Conservation (phyloP, 2,329 filamentous ascomycete genomes). For the Pestalotiopsis sp. region DNA sequence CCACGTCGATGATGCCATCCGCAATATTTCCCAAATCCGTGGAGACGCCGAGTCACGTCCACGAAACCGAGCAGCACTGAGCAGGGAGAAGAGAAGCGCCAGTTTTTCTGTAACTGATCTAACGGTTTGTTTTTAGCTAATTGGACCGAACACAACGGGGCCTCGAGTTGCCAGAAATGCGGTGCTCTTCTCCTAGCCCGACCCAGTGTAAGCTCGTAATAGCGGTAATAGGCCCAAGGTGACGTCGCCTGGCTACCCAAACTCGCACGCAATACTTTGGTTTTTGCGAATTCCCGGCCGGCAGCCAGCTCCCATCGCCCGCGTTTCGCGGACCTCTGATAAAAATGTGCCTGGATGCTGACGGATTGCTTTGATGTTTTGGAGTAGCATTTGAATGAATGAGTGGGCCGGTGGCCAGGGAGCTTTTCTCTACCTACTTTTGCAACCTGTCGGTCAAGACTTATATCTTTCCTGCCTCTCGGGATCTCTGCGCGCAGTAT, state of each 20-base stretch:
- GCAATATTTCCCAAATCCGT: background rate
- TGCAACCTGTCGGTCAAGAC: background rate
- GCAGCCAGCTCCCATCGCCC: background rate
- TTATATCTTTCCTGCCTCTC: background rate
- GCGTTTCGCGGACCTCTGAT: background rate
- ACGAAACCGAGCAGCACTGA: background rate
- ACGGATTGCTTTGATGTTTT: background rate
- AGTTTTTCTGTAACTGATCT: constrained; percentile 5
- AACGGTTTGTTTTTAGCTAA: constrained; percentile 8
- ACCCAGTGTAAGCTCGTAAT: background rate
- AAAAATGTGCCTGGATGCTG: background rate
- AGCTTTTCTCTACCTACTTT: background rate
- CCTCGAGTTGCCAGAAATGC: background rate
- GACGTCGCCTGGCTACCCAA: background rate
- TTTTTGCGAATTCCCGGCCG: background rate
- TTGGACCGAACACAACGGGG: background rate
- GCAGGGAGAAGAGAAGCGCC: background rate
- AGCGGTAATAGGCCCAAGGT: background rate
- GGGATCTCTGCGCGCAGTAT: background rate
- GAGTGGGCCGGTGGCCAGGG: background rate
- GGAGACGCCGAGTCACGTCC: background rate
- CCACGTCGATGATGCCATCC: constrained; percentile 26
- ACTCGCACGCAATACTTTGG: background rate
- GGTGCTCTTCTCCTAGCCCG: background rate
- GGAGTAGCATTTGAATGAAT: background rate